phyloP scores from a whole-genome alignment of 225 moss, liverwort and hornwort species.

The Pseudisothecium myosuroides region DNA sequence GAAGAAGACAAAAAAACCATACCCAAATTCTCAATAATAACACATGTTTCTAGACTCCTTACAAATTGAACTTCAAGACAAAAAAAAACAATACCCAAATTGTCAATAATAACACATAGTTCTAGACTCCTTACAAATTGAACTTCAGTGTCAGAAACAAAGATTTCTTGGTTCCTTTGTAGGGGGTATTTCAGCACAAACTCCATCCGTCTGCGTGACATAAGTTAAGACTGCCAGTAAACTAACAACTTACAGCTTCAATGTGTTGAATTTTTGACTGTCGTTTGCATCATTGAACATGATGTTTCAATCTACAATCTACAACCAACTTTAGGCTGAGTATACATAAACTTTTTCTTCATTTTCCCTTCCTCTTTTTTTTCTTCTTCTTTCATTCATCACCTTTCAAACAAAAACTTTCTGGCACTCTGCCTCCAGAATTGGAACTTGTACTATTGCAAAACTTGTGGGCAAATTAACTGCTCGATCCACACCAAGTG shows the following conservation, averaged over 20 bases:
- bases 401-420: neutral
- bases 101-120: neutral
- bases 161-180: neutral
- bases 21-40: neutral
- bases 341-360: neutral
- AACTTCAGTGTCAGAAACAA: neutral
- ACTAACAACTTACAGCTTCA: neutral
- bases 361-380: too few species aligned
- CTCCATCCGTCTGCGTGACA: accelerated
- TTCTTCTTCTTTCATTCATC: neutral
- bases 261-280: neutral
- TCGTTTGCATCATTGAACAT: neutral
- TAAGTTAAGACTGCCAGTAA: neutral
- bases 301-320: too few species aligned
- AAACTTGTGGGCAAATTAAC: neutral
- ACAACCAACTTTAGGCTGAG: neutral
- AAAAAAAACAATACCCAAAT: neutral
- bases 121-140: neutral
- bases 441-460: neutral
- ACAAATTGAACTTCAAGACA: neutral
- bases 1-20: neutral
- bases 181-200: neutral
- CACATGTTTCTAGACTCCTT: neutral
- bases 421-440: neutral
- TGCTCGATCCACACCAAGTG: too few species aligned